Conservation (phyloP, 176 grass and related monocot species). For the Phoenix roebelenii region DNA sequence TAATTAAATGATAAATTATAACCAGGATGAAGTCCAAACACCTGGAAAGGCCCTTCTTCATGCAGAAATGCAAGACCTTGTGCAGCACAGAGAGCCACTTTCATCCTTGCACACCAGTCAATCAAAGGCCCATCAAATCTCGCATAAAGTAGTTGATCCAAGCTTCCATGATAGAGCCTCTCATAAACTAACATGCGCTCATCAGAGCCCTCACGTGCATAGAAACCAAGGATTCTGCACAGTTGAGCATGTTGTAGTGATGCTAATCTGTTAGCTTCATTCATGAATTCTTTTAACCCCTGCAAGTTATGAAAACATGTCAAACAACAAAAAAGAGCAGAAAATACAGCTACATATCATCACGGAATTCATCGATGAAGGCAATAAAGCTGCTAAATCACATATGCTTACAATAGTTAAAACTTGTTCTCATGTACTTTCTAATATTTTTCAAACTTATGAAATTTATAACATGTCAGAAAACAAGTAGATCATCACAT, state of each 20-base stretch:
- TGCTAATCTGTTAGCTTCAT: constrained; percentile 56
- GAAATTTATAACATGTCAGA: too few relatives aligned
- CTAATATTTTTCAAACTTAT: too few relatives aligned
- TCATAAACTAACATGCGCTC: constrained; percentile 86
- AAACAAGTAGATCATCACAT: too few relatives aligned
- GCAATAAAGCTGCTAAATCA: too few relatives aligned
- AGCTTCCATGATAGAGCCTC: constrained; percentile 74
- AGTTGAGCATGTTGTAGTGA: constrained; percentile 73
- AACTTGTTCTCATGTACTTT: too few relatives aligned
- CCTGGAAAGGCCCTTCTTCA: constrained; percentile 99
- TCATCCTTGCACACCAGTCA: constrained; percentile 87
- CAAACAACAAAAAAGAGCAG: too few relatives aligned
- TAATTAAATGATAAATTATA: constrained; percentile 1
- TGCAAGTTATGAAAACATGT: constrained; percentile 24
- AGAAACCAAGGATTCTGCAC: constrained; percentile 74
- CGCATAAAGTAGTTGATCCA: constrained; percentile 64
- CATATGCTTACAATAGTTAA: too few relatives aligned
- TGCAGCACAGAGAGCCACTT: constrained; percentile 77
- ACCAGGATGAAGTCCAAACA: constrained; percentile 6
- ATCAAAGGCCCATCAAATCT: constrained; percentile 69
- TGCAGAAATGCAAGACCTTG: constrained; percentile 87
- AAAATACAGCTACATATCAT: too few relatives aligned
- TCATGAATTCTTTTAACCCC: constrained; percentile 79
- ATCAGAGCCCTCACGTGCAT: constrained; percentile 64
- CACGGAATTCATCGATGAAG: too few relatives aligned